Evolutionary conservation across 2,329 filamentous ascomycete genomes (phyloP).

Genomic region (Immersiporthe knoxdaviesiana): DNA sequence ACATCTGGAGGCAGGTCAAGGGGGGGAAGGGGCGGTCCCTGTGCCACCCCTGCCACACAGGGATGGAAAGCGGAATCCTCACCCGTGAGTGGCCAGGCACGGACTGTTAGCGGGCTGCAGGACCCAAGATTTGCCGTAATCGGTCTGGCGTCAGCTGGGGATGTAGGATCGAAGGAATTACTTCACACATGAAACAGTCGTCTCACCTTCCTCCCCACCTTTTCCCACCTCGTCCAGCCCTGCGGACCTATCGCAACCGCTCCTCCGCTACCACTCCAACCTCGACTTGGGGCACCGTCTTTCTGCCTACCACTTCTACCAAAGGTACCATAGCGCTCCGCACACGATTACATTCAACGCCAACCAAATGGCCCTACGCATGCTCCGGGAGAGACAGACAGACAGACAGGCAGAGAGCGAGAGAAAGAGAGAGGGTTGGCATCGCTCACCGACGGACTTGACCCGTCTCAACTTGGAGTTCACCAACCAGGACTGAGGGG

Average conservation of each 20-base stretch:
- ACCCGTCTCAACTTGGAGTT: neutral
- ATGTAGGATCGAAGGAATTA: constrained; percentile 13
- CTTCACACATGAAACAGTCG: constrained; percentile 13
- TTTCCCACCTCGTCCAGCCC: neutral
- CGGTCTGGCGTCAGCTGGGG: constrained; percentile 2
- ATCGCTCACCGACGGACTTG: neutral
- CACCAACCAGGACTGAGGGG: neutral
- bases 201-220: constrained; percentile 11
- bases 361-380: neutral
- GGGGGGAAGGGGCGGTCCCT: neutral
- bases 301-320: neutral
- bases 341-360: neutral
- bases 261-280: neutral
- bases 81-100: constrained; percentile 3
- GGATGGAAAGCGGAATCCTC: neutral
- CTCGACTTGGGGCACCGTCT: neutral
- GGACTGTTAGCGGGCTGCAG: neutral
- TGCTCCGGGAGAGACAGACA: neutral
- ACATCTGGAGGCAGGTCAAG: neutral
- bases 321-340: neutral
- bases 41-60: constrained; percentile 8
- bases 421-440: neutral
- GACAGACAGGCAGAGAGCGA: too few species aligned
- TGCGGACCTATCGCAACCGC: neutral
- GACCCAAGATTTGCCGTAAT: neutral